phyloP scores from a whole-genome alignment of 495 filamentous ascomycete species.

The Hypoxylon fuscum region DNA sequence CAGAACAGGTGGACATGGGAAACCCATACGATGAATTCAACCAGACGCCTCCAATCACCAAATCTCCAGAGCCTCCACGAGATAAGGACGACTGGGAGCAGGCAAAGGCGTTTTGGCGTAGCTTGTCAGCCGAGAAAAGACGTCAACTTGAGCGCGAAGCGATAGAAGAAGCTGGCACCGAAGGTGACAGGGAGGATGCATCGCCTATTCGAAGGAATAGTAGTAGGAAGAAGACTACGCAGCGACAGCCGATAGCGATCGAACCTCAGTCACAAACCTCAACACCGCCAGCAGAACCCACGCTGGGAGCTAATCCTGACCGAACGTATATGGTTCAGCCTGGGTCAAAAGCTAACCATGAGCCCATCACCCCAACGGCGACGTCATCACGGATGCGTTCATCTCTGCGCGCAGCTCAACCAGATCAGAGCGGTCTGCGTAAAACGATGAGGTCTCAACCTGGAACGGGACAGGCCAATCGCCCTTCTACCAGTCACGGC shows the following conservation, averaged over 20 bases:
- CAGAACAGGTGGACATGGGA: not conserved
- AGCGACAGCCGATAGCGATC: conserved; percentile 16
- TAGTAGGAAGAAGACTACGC: conserved; percentile 26
- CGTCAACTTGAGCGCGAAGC: conserved; percentile 66
- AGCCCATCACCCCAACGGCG: conserved; percentile 7
- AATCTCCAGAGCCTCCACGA: not conserved
- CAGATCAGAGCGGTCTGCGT: conserved; percentile 41
- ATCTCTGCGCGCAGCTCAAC: conserved; percentile 48
- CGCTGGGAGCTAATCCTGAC: conserved; percentile 27
- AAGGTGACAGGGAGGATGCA: conserved; percentile 53
- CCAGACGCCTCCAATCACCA: conserved; percentile 2
- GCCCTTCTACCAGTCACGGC: conserved; percentile 23
- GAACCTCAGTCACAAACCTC: conserved; percentile 3
- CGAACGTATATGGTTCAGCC: conserved; percentile 53
- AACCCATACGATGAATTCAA: not conserved
- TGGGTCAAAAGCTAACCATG: conserved; percentile 48
- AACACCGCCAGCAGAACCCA: conserved; percentile 4
- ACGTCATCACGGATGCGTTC: conserved; percentile 47
- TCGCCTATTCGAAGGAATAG: conserved; percentile 38
- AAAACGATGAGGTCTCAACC: conserved; percentile 46
- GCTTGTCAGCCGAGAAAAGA: conserved; percentile 65
- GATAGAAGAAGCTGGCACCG: conserved; percentile 55
- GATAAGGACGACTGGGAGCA: conserved; percentile 64
- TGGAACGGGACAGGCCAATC: conserved; percentile 21
- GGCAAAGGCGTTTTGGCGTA: conserved; percentile 71